Evolutionary conservation across 164 flowering plant genomes (phyloP).

Genomic region (Stephania yunnanensis): DNA sequence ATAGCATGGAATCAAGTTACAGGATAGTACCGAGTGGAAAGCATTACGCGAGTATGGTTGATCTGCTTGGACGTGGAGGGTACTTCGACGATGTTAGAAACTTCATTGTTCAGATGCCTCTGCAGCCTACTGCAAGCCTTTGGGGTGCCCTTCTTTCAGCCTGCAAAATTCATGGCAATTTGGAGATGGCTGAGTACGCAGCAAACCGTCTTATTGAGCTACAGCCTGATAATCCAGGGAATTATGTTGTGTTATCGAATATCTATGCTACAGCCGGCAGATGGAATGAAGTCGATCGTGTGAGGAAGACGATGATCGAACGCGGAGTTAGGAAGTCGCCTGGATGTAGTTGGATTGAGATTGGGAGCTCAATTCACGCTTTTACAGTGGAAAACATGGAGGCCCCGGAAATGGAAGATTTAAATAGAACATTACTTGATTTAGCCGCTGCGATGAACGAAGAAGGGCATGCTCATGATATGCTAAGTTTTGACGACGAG

Average conservation of each 20-base stretch:
- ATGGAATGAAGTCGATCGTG: slow-evolving; percentile 23
- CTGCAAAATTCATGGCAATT: slow-evolving; percentile 21
- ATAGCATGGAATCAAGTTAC: slow-evolving; percentile 18
- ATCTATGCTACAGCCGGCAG: slow-evolving; percentile 22
- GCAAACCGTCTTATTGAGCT: slow-evolving; percentile 20
- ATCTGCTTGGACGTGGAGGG: slow-evolving; percentile 24
- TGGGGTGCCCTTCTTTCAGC: slow-evolving; percentile 34
- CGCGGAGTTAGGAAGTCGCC: slow-evolving; percentile 18
- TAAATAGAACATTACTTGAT: slow-evolving; percentile 14
- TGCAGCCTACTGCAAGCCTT: slow-evolving; percentile 28
- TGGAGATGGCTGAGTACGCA: slow-evolving; percentile 30
- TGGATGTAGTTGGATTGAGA: slow-evolving; percentile 30
- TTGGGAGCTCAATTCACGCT: slow-evolving; percentile 13
- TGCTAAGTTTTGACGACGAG: slow-evolving; percentile 16
- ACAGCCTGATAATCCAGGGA: slow-evolving; percentile 28
- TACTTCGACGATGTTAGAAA: slow-evolving; percentile 15
- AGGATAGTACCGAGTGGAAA: slow-evolving; percentile 24
- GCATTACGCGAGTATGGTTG: slow-evolving; percentile 29
- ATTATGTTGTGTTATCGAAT: slow-evolving; percentile 21
- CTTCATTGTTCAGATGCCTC: slow-evolving; percentile 28
- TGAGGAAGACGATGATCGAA: slow-evolving; percentile 20
- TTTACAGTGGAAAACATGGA: slow-evolving; percentile 13
- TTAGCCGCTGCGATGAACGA: slow-evolving; percentile 8
- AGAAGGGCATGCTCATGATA: slow-evolving; percentile 18
- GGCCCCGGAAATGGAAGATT: slow-evolving; percentile 12